Evolutionary conservation across 345 rosid species (phyloP).

Genomic region (Luvunga scandens): DNA sequence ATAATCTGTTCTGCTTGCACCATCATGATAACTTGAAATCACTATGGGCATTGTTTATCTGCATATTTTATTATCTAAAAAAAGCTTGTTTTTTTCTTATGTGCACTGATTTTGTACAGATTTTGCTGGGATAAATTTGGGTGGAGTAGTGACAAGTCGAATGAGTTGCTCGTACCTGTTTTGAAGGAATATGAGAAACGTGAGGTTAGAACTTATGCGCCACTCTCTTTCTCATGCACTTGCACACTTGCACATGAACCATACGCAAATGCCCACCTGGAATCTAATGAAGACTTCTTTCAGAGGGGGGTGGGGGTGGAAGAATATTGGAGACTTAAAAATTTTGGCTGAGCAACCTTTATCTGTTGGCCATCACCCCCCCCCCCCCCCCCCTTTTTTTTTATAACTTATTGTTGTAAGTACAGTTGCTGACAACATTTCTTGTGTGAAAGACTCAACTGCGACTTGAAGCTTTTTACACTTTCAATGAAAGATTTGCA

Average conservation of each 20-base stretch:
- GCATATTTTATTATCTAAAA: not conserved
- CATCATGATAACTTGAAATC: not conserved
- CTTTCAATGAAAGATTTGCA: slow-evolving; percentile 93
- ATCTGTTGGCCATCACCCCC: not conserved
- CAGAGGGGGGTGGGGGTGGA: too few relatives aligned
- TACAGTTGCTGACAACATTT: slow-evolving; percentile 22
- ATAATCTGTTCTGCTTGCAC: not conserved
- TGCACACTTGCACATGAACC: not conserved
- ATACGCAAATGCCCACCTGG: not conserved
- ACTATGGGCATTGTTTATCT: not conserved
- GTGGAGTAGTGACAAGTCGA: slow-evolving; percentile 78
- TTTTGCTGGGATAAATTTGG: slow-evolving; percentile 95
- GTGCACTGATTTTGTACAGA: slow-evolving; percentile 36
- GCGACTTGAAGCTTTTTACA: slow-evolving; percentile 90
- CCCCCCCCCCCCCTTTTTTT: not conserved
- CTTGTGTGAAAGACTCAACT: slow-evolving; percentile 72
- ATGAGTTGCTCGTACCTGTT: slow-evolving; percentile 82
- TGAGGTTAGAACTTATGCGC: slow-evolving; percentile 49
- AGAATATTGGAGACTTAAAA: too few relatives aligned
- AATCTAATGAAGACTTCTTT: not conserved
- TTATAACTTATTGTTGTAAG: not conserved
- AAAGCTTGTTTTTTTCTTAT: not conserved
- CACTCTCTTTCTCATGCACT: not conserved
- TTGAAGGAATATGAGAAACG: slow-evolving; percentile 85
- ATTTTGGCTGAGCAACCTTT: not conserved